Evolutionary conservation across 768 basidiomycete genomes (phyloP).

Genomic region (Russula dissimulans): DNA sequence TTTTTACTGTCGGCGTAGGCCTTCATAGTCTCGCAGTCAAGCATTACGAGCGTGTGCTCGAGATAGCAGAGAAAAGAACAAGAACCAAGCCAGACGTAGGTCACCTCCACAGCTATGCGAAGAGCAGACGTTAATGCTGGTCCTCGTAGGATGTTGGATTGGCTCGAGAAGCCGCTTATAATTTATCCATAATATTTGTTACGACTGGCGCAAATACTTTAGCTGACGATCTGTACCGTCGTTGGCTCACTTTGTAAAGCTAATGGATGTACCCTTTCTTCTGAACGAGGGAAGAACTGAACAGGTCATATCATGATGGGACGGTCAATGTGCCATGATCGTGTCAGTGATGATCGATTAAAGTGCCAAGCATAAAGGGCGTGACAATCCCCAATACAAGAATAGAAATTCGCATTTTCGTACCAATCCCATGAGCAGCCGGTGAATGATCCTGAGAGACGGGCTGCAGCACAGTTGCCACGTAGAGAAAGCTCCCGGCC

Average conservation of each 20-base stretch:
- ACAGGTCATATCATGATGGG: background rate
- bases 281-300: background rate
- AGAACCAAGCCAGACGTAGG: slow-evolving; percentile 27
- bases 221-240: slow-evolving; percentile 60
- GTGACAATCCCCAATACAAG: slow-evolving; percentile 14
- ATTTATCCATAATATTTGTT: slow-evolving; percentile 74
- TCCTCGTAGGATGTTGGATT: slow-evolving; percentile 39
- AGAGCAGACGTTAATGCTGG: background rate
- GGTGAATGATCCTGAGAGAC: slow-evolving; percentile 34
- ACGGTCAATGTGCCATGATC: background rate
- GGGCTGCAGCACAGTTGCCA: slow-evolving; percentile 83
- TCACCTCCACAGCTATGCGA: slow-evolving; percentile 3
- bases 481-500: slow-evolving; percentile 93
- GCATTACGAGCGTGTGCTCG: slow-evolving; percentile 75
- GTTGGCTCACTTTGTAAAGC: slow-evolving; percentile 63
- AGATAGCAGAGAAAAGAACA: slow-evolving; percentile 43
- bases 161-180: slow-evolving; percentile 77
- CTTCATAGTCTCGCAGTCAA: slow-evolving; percentile 70
- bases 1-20: slow-evolving; percentile 36
- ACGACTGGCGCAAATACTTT: slow-evolving; percentile 65
- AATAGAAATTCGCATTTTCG: slow-evolving; percentile 11
- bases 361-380: slow-evolving; percentile 12
- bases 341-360: slow-evolving; percentile 16
- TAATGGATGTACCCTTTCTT: background rate
- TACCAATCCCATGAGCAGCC: slow-evolving; percentile 6